A percentile compares a stretch with the other conserved stretches of the same genome.
phyloP scores from a whole-genome alignment of 768 basidiomycete species.

The Lentinula sp. region DNA sequence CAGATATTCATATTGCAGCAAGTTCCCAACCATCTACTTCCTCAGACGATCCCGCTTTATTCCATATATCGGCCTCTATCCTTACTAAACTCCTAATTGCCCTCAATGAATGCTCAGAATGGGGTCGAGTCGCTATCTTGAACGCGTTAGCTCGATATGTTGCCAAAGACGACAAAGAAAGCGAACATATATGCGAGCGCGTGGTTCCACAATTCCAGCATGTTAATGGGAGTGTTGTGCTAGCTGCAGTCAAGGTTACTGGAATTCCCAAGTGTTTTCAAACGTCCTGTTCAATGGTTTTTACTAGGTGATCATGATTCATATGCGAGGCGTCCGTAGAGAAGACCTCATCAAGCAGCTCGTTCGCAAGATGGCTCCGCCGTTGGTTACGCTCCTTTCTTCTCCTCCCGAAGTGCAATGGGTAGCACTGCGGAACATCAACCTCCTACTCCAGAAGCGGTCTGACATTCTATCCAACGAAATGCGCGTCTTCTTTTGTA shows the following conservation, averaged over 20 bases:
- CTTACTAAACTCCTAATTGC: slow-evolving; percentile 91
- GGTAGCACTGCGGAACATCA: slow-evolving; percentile 96
- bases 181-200: slow-evolving; percentile 97
- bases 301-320: slow-evolving; percentile 92
- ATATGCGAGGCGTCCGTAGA: slow-evolving; percentile 75
- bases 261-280: not conserved
- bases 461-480: slow-evolving; percentile 88
- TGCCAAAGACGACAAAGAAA: slow-evolving; percentile 86
- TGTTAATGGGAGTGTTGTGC: slow-evolving; percentile 89
- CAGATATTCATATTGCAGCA: slow-evolving; percentile 83
- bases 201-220: slow-evolving; percentile 99
- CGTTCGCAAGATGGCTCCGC: slow-evolving; percentile 96
- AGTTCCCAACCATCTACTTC: slow-evolving; percentile 47
- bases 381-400: slow-evolving; percentile 89
- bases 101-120: slow-evolving; percentile 96
- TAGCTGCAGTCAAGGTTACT: slow-evolving; percentile 90
- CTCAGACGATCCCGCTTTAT: slow-evolving; percentile 58
- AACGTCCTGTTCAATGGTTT: not conserved
- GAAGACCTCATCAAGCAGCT: slow-evolving; percentile 84
- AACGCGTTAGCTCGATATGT: slow-evolving; percentile 81
- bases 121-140: slow-evolving; percentile 94
- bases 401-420: slow-evolving; percentile 98
- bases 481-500: slow-evolving; percentile 99
- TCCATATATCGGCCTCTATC: slow-evolving; percentile 76
- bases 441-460: slow-evolving; percentile 91